Conservation (phyloP, 208 protist species). For the Crithidia acanthocephali region DNA sequence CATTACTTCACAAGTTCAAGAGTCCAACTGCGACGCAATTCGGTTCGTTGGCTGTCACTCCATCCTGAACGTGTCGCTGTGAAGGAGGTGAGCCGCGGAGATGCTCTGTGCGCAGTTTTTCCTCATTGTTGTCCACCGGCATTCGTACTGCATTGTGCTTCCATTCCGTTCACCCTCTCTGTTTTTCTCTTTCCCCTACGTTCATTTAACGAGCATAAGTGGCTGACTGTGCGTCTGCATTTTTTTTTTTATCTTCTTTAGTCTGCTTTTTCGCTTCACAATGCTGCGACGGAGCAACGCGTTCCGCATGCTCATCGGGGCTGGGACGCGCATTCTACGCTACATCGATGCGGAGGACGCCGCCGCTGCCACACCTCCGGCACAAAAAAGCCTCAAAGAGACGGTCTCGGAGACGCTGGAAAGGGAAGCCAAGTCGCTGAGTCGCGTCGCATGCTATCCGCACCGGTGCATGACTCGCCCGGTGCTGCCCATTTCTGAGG, state of each 20-base stretch:
- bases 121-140: too few relatives aligned
- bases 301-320: constrained; percentile 17
- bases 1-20: too few relatives aligned
- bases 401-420: constrained; percentile 60
- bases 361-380: neutral
- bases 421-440: constrained; percentile 58
- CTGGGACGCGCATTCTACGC: constrained; percentile 9
- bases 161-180: neutral
- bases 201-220: too few relatives aligned
- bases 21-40: too few relatives aligned
- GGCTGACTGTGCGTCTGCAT: too few relatives aligned
- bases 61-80: too few relatives aligned
- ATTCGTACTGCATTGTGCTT: too few relatives aligned
- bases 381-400: constrained; percentile 52
- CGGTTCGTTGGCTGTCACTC: too few relatives aligned
- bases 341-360: neutral
- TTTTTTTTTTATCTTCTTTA: neutral
- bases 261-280: neutral
- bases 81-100: too few relatives aligned
- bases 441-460: constrained; percentile 76
- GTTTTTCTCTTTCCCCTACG: neutral
- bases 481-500: constrained; percentile 44
- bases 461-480: constrained; percentile 81
- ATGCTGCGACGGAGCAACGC: constrained; percentile 12
- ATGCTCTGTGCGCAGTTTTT: too few relatives aligned